Conservation (phyloP, 23 red algal genomes). For the Porphyridium purpureum region DNA sequence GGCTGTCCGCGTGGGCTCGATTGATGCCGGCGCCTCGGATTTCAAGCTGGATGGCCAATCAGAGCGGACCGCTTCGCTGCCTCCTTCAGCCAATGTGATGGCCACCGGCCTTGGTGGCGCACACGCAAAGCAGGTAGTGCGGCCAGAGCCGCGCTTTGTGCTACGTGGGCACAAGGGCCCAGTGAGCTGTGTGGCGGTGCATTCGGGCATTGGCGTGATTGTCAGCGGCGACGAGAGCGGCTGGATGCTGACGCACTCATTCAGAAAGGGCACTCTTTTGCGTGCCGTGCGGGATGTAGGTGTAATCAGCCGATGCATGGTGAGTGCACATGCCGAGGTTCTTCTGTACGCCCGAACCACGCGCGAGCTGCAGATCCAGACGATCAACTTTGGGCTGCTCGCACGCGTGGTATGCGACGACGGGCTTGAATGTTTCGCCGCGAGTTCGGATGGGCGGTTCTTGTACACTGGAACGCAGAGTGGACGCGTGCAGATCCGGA, state of each 20-base stretch:
- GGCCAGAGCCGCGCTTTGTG: too few relatives aligned
- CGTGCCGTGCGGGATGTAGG: neutral
- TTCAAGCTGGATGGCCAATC: neutral
- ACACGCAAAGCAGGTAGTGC: too few relatives aligned
- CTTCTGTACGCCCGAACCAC: neutral
- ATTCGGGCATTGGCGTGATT: neutral
- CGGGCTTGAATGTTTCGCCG: neutral
- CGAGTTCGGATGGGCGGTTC: slow-evolving; percentile 1
- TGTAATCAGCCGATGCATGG: neutral
- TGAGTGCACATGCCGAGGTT: neutral
- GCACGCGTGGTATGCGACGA: neutral
- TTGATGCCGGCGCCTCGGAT: too few relatives aligned
- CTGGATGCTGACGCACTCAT: neutral
- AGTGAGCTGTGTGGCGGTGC: neutral
- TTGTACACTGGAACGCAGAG: neutral
- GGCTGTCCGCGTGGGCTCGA: too few relatives aligned
- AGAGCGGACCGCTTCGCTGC: too few relatives aligned
- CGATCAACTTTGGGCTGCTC: neutral
- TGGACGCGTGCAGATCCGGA: too few relatives aligned
- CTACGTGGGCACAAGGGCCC: neutral
- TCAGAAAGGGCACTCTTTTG: neutral
- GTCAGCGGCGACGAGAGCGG: neutral
- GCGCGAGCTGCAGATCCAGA: neutral
- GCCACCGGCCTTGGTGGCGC: too few relatives aligned
- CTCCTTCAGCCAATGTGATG: too few relatives aligned